A percentile compares a stretch with the other conserved stretches of the same genome.
These are phyloP conservation scores for Hordeum marinum DNA, from an alignment of 176 grass and related monocot species.

Conservation along the genomic window DNA sequence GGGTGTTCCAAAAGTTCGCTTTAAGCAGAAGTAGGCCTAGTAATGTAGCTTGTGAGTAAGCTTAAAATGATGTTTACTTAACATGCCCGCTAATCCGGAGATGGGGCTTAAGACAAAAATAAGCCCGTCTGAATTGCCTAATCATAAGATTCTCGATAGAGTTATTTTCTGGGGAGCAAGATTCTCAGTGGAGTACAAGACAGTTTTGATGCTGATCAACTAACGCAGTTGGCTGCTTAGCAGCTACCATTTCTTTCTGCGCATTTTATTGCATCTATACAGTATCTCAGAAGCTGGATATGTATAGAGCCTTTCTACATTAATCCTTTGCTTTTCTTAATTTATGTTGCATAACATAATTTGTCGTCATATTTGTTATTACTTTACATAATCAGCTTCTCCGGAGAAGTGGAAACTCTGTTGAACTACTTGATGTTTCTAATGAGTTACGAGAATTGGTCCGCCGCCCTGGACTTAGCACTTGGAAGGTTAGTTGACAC, in stretches of 20 bases:
- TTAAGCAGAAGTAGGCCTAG: not conserved
- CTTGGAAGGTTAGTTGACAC: constrained; percentile 77
- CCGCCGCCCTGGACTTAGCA: constrained; percentile 60
- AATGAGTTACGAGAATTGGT: constrained; percentile 64
- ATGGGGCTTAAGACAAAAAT: not conserved
- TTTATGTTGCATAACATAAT: constrained; percentile 6
- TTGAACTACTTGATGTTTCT: constrained; percentile 91
- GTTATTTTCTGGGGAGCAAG: not conserved
- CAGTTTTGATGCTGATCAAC: not conserved
- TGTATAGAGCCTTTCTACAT: not conserved
- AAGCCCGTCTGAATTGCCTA: not conserved
- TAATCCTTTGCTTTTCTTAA: constrained; percentile 4
- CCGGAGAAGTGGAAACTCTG: constrained; percentile 64
- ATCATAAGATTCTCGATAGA: not conserved
- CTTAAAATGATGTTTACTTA: not conserved
- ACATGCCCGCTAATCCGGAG: not conserved
- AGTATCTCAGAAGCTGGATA: not conserved
- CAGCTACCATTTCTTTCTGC: not conserved
- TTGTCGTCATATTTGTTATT: constrained; percentile 9
- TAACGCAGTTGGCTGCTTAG: not conserved
- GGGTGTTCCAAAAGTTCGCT: no score
- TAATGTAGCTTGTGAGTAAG: constrained; percentile 4
- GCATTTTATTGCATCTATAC: not conserved
- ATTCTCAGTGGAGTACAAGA: not conserved
- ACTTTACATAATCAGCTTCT: constrained; percentile 60